Evolutionary conservation across 2,329 filamentous ascomycete species (phyloP).

Genomic region (Colletotrichum chlorophyti): DNA sequence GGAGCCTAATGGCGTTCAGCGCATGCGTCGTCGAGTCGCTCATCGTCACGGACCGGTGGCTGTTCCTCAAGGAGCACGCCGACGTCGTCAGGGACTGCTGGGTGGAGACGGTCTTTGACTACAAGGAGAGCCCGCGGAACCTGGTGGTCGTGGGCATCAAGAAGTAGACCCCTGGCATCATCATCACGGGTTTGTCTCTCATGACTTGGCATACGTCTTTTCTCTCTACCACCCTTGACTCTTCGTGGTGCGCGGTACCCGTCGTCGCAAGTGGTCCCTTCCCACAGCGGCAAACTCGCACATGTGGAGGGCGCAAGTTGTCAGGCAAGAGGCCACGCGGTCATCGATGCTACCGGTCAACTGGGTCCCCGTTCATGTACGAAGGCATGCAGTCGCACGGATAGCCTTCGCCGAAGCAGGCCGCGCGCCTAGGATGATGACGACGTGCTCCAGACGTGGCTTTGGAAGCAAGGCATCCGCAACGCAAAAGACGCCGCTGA

Average conservation of each 20-base stretch:
- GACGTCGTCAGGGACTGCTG: conserved; percentile 77
- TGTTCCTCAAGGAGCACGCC: conserved; percentile 80
- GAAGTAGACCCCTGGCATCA: too few relatives aligned
- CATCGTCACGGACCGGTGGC: conserved; percentile 90
- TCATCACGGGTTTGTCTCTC: neutral
- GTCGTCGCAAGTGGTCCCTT: neutral
- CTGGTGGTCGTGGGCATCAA: conserved; percentile 93
- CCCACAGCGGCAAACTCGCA: neutral
- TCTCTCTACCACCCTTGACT: neutral
- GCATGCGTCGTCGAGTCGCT: conserved; percentile 87
- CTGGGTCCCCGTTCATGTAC: too few relatives aligned
- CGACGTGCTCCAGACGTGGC: neutral
- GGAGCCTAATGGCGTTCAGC: conserved; percentile 96
- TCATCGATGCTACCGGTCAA: neutral
- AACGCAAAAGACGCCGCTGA: neutral
- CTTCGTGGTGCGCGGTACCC: neutral
- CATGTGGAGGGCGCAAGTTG: neutral
- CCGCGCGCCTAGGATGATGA: neutral
- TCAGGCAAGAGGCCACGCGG: neutral
- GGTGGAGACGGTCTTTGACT: conserved; percentile 95
- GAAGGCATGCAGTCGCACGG: conserved; percentile 5
- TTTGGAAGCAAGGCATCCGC: neutral
- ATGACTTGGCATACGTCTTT: neutral
- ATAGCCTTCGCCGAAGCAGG: neutral
- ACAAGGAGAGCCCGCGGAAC: conserved; percentile 84